Evolutionary conservation across 371 early-diverging fungal species (phyloP), one percentile per base, ranked within the genome.

Genomic region (Zopfochytrium polystomum): DNA sequence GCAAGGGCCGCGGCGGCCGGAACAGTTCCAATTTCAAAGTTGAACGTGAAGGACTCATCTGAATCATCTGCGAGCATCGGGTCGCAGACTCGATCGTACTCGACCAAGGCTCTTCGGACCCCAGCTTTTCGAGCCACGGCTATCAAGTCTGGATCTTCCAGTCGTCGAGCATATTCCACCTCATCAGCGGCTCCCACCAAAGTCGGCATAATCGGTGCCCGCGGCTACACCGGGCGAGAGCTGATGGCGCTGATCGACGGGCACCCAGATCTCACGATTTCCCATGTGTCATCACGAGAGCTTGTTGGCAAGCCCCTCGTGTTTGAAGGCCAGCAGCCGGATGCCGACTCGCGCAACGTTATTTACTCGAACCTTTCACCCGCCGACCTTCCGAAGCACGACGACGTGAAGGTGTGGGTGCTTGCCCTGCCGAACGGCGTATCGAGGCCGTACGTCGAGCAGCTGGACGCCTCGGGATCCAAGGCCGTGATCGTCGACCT

Each of bases 181-280:
- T 34, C 44, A n/a, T 18, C 54, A 20, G 18, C 44, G 23, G 7
- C 44, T 18, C n/a, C n/a, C n/a, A 57, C 43, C 3, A 75, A 78
- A 52, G 87, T 97, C 47, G 96, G 96, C 33, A 77, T 97, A 34
- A 93, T 97, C 57, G 97, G 97, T 55, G 98, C 96, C 9, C 90
- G 98, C 65, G 98, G 98, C 13, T 91, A 89, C 73, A 94, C 95
- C 26, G 98, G 98, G 22, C 90, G 86, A 62, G 96, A 97, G 72
- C 78, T 97, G 55, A 92, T 97, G 67, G 81, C 83, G 55, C 76
- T 97, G 30, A 83, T 96, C 62, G 84, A 93, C 68, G 73, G 71
- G 32, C 98, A 97, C 69, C 95, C 95, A 43, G 59, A 83, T 23
- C 68, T 93, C 29, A 87, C 90, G 61, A 79, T 97, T 35, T 83